phyloP scores from a whole-genome alignment of 2,329 filamentous ascomycete species.

The Pseudogymnoascus sp. region DNA sequence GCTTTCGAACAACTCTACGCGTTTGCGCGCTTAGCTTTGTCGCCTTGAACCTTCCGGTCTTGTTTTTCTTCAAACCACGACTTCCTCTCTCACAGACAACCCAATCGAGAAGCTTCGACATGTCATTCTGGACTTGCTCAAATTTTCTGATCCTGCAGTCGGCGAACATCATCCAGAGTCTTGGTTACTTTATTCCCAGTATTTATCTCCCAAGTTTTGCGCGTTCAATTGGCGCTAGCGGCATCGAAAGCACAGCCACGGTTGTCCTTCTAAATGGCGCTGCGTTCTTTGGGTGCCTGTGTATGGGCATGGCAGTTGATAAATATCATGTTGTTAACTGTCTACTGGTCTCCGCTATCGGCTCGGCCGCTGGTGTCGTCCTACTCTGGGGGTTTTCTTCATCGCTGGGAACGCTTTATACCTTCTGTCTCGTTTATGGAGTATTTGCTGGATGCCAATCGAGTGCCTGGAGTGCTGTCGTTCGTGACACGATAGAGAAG shows the following conservation, averaged over 20 bases:
- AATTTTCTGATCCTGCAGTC: slow-evolving; percentile 36
- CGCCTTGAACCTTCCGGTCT: slow-evolving; percentile 32
- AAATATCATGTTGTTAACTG: slow-evolving; percentile 35
- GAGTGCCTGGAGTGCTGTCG: slow-evolving; percentile 37
- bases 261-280: slow-evolving; percentile 41
- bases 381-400: slow-evolving; percentile 47
- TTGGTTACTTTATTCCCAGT: slow-evolving; percentile 48
- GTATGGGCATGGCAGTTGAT: slow-evolving; percentile 33
- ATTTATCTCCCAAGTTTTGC: slow-evolving; percentile 46
- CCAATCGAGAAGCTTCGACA: slow-evolving; percentile 25
- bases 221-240: slow-evolving; percentile 16
- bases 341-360: slow-evolving; percentile 41
- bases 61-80: slow-evolving; percentile 34
- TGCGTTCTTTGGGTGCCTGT: slow-evolving; percentile 36
- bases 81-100: slow-evolving; percentile 33
- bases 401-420: slow-evolving; percentile 36
- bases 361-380: slow-evolving; percentile 41
- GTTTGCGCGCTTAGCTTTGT: slow-evolving; percentile 34
- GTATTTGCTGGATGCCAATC: slow-evolving; percentile 49
- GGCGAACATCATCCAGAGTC: slow-evolving; percentile 43
- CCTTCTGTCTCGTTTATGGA: slow-evolving; percentile 47
- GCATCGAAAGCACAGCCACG: slow-evolving; percentile 37
- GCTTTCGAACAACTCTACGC: slow-evolving; percentile 33
- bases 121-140: slow-evolving; percentile 32
- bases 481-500: not conserved